Evolutionary conservation across 352 stramenopile species (phyloP).

Genomic region (Phytophthora meadii): DNA sequence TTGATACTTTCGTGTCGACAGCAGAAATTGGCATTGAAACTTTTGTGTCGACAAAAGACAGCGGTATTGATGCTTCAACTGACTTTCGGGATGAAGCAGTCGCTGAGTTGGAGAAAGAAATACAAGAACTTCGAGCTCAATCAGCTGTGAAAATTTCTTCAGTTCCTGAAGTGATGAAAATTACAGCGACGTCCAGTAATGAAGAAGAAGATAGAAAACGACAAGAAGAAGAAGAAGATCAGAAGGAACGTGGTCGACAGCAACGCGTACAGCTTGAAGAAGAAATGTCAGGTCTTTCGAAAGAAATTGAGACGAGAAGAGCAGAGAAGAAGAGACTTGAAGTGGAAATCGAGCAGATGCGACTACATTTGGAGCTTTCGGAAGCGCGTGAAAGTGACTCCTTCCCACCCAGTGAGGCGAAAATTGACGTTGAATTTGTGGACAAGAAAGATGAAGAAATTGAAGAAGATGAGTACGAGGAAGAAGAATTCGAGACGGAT

Average conservation of each 20-base stretch:
- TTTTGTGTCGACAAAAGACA: conserved; percentile 24
- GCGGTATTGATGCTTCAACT: conserved; percentile 14
- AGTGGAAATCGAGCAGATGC: conserved; percentile 67
- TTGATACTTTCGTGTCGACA: not conserved
- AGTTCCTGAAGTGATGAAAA: not conserved
- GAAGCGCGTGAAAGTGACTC: conserved; percentile 28
- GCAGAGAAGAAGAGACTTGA: conserved; percentile 63
- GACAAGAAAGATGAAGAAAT: conserved; percentile 25
- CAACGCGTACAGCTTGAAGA: conserved; percentile 27
- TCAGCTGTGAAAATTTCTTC: conserved; percentile 1
- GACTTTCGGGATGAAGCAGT: conserved; percentile 16
- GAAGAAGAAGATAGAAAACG: not conserved
- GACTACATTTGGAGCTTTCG: conserved; percentile 62
- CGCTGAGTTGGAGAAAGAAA: conserved; percentile 34
- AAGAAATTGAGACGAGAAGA: conserved; percentile 47
- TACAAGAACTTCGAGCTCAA: conserved; percentile 39
- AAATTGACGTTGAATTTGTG: conserved; percentile 4
- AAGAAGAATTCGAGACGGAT: conserved; percentile 20
- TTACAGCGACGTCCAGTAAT: not conserved
- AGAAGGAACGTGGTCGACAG: conserved; percentile 8
- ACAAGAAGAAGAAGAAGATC: conserved; percentile 13
- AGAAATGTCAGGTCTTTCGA: conserved; percentile 39
- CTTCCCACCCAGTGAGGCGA: conserved; percentile 24
- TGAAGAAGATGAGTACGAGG: conserved; percentile 25
- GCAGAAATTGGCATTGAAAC: conserved; percentile 6